Conservation (phyloP, 1,284 basidiomycete genomes). For the Ganoderma boninense region DNA sequence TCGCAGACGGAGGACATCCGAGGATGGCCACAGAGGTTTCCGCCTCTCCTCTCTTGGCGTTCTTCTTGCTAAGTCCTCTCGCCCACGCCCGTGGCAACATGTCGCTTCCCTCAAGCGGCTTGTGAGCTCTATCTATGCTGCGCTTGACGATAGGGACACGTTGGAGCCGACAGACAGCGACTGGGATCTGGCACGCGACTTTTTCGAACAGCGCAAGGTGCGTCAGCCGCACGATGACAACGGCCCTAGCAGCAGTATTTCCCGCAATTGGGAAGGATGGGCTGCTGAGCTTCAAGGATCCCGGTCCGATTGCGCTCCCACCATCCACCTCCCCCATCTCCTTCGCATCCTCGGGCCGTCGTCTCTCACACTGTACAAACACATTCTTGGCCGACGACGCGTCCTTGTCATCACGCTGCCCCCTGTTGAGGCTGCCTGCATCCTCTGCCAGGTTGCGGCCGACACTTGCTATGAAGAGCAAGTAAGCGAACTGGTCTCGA, state of each 20-base stretch:
- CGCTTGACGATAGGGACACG: slow-evolving; percentile 54
- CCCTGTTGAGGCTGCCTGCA: slow-evolving; percentile 79
- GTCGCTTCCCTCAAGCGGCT: slow-evolving; percentile 68
- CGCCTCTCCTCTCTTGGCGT: slow-evolving; percentile 82
- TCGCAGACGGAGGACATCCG: slow-evolving; percentile 67
- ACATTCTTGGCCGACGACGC: slow-evolving; percentile 73
- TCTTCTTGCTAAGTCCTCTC: slow-evolving; percentile 66
- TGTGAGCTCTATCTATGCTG: slow-evolving; percentile 60
- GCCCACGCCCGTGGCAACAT: slow-evolving; percentile 78
- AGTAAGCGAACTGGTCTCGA: slow-evolving; percentile 24
- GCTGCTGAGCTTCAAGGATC: slow-evolving; percentile 63
- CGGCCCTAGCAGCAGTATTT: slow-evolving; percentile 41
- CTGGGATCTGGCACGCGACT: slow-evolving; percentile 67
- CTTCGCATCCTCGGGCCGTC: slow-evolving; percentile 80
- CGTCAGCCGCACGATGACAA: slow-evolving; percentile 55
- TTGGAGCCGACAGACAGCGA: slow-evolving; percentile 63
- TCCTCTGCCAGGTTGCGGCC: slow-evolving; percentile 76
- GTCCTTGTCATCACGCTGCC: slow-evolving; percentile 81
- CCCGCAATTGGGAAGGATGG: slow-evolving; percentile 68
- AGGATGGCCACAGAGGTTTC: slow-evolving; percentile 78
- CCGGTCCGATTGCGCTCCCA: slow-evolving; percentile 52
- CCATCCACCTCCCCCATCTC: slow-evolving; percentile 71
- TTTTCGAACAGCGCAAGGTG: slow-evolving; percentile 70
- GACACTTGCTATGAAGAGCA: slow-evolving; percentile 75
- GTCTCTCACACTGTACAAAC: slow-evolving; percentile 78